phyloP scores from a whole-genome alignment of 164 flowering plant genomes.

The Berberis thunbergii region DNA sequence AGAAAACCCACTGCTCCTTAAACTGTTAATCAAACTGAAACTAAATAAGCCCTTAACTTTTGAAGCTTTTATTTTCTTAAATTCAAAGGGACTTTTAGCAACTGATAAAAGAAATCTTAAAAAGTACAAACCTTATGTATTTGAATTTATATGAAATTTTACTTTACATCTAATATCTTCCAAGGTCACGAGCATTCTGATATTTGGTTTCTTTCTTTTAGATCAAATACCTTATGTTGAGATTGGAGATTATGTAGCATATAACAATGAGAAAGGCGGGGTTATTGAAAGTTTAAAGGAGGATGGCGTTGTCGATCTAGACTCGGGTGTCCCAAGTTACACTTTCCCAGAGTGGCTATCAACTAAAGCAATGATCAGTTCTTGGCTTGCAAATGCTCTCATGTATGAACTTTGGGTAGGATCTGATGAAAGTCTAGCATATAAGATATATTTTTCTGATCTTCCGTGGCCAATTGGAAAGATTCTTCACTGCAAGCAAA shows the following conservation, averaged over 20 bases:
- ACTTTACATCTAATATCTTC: not conserved
- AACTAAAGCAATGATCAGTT: constrained; percentile 54
- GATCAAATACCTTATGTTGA: constrained; percentile 89
- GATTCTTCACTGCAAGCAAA: constrained; percentile 58
- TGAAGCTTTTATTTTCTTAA: too few relatives aligned
- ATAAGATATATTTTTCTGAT: constrained; percentile 69
- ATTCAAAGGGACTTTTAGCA: too few relatives aligned
- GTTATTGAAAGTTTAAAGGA: constrained; percentile 65
- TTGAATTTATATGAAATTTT: too few relatives aligned
- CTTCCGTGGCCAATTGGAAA: constrained; percentile 91
- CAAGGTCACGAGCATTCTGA: constrained; percentile 3
- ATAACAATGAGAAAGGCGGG: constrained; percentile 85
- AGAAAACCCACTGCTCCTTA: too few relatives aligned
- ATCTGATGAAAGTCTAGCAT: constrained; percentile 46
- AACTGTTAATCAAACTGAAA: too few relatives aligned
- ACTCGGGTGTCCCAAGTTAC: constrained; percentile 28
- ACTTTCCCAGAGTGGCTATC: constrained; percentile 73
- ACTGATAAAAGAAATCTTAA: too few relatives aligned
- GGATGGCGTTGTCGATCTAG: constrained; percentile 79
- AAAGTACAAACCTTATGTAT: too few relatives aligned
- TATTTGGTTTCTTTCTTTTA: constrained; percentile 15
- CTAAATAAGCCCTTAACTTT: too few relatives aligned
- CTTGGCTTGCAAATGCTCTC: constrained; percentile 86
- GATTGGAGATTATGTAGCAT: constrained; percentile 67
- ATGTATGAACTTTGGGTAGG: constrained; percentile 83